Conservation (phyloP, 129 eudicot species). For the Oenanthe sinensis region DNA sequence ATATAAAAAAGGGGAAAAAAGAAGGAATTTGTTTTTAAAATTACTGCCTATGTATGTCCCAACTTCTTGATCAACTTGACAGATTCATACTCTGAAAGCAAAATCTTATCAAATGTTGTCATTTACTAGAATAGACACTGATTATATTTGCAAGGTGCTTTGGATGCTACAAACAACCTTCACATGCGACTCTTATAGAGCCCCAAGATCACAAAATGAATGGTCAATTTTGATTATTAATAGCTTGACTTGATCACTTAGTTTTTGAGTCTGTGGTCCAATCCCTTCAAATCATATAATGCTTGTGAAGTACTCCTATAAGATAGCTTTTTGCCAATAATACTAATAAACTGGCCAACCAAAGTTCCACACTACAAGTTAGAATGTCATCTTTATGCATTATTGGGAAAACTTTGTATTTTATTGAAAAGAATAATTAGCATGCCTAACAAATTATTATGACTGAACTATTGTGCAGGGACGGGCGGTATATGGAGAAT, state of each 20-base stretch:
- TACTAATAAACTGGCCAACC: not conserved
- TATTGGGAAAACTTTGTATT: not conserved
- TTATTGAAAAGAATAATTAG: not conserved
- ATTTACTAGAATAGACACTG: not conserved
- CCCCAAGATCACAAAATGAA: not conserved
- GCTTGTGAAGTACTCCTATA: not conserved
- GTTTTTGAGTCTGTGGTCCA: constrained; percentile 9
- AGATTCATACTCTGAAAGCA: not conserved
- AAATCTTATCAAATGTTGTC: not conserved
- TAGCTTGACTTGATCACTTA: not conserved
- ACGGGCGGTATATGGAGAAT: constrained; percentile 97
- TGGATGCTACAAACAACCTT: not conserved
- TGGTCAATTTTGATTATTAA: not conserved
- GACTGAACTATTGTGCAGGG: constrained; percentile 27
- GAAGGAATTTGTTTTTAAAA: not conserved
- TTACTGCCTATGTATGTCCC: not conserved
- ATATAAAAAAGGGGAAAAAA: too few species aligned
- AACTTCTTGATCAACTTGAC: not conserved
- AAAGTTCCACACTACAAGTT: not conserved
- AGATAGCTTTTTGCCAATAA: not conserved
- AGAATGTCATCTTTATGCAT: not conserved
- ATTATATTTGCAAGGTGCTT: not conserved
- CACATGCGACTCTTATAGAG: not conserved
- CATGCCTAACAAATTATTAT: not conserved
- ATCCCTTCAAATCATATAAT: not conserved